Evolutionary conservation across 1,284 basidiomycete species (phyloP).

Genomic region (Apiotrichum akiyoshidainum): DNA sequence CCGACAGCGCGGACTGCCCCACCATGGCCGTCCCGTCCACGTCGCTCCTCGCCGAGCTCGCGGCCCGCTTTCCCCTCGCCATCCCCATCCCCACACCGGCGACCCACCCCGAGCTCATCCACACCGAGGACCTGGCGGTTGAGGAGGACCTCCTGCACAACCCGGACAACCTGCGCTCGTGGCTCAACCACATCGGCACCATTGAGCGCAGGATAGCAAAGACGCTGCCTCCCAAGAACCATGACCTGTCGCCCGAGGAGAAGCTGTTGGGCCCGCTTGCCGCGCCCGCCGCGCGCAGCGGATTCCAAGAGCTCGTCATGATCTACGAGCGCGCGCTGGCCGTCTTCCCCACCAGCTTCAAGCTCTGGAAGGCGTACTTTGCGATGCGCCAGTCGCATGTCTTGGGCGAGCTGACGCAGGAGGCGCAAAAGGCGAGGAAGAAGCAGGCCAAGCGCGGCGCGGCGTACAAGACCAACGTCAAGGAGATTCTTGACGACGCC

Average conservation of each 20-base stretch:
- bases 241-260: conserved; percentile 40
- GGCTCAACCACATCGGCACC: conserved; percentile 81
- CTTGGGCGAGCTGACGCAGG: conserved; percentile 61
- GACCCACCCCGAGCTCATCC: conserved; percentile 71
- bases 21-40: conserved; percentile 27
- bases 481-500: conserved; percentile 79
- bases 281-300: conserved; percentile 66
- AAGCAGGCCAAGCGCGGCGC: conserved; percentile 69
- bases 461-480: conserved; percentile 74
- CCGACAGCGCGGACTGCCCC: neutral
- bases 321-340: conserved; percentile 88
- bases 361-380: conserved; percentile 92
- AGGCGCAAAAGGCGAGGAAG: conserved; percentile 49
- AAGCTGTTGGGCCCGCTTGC: conserved; percentile 58
- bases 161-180: conserved; percentile 82
- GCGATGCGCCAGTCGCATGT: conserved; percentile 80
- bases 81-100: conserved; percentile 76
- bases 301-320: conserved; percentile 78
- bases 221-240: conserved; percentile 55
- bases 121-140: conserved; percentile 71
- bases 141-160: conserved; percentile 97
- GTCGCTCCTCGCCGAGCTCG: conserved; percentile 39
- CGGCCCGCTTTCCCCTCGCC: conserved; percentile 69
- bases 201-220: conserved; percentile 64
- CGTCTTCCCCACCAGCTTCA: conserved; percentile 85